These are phyloP conservation scores for Xylaria palmicola DNA, from an alignment of 495 filamentous ascomycete species.

Conservation along the genomic window DNA sequence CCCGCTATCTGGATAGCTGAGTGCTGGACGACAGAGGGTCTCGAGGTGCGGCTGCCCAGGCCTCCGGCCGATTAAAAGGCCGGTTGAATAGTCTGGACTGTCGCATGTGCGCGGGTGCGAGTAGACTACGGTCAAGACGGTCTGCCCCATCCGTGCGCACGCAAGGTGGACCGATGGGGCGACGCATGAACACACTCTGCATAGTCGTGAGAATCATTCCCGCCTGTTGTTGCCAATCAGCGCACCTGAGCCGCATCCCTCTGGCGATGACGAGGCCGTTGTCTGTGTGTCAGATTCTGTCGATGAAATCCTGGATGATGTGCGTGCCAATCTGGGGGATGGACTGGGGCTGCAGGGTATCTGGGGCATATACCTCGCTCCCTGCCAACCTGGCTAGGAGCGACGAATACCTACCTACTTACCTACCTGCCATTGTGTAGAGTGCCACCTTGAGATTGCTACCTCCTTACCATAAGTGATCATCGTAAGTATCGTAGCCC, in stretches of 20 bases:
- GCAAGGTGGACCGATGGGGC: slow-evolving; percentile 10
- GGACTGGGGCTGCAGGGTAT: background rate
- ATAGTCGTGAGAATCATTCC: background rate
- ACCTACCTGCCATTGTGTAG: too few relatives aligned
- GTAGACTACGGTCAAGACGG: background rate
- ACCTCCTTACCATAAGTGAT: too few relatives aligned
- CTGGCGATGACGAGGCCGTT: background rate
- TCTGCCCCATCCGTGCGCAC: slow-evolving; percentile 12
- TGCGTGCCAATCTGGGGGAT: slow-evolving; percentile 14
- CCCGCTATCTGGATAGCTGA: background rate
- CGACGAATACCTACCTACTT: too few relatives aligned
- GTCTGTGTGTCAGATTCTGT: slow-evolving; percentile 4
- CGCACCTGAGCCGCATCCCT: background rate
- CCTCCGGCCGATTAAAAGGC: background rate
- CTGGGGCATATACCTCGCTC: too few relatives aligned
- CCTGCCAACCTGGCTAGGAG: too few relatives aligned
- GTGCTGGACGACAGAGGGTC: background rate
- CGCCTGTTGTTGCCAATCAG: slow-evolving; percentile 5
- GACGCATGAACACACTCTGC: slow-evolving; percentile 9
- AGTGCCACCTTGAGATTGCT: too few relatives aligned
- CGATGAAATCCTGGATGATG: slow-evolving; percentile 7
- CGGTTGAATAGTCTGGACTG: slow-evolving; percentile 12
- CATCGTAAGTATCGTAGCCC: too few relatives aligned
- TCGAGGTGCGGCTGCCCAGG: background rate
- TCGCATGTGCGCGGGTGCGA: slow-evolving; percentile 10